A percentile compares a stretch with the other conserved stretches of the same genome.
These are phyloP conservation scores for Macrophomina pseudophaseolina DNA, from an alignment of 2,329 filamentous ascomycete species.

Conservation along the genomic window DNA sequence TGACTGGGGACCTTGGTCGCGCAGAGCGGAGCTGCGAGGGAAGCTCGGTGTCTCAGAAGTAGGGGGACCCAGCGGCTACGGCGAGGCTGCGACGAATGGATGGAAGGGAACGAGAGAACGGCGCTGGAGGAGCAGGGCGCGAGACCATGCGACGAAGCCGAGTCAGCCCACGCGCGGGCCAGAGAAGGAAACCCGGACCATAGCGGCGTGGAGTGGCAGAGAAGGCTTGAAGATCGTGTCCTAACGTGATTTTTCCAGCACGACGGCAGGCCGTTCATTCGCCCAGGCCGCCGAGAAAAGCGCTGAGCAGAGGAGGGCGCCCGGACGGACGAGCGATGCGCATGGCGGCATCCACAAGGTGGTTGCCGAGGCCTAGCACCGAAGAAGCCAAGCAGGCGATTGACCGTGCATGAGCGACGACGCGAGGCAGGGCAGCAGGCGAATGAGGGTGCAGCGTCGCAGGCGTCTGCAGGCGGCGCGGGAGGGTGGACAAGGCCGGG, in stretches of 20 bases:
- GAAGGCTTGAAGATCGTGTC: constrained; percentile 5
- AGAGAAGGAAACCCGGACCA: not conserved
- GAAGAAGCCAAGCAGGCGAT: constrained; percentile 16
- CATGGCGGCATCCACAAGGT: constrained; percentile 5
- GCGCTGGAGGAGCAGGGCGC: constrained; percentile 11
- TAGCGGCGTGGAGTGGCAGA: constrained; percentile 7
- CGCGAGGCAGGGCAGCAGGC: constrained; percentile 13
- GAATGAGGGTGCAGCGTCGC: constrained; percentile 16
- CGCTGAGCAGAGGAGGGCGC: constrained; percentile 17
- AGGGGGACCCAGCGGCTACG: constrained; percentile 5
- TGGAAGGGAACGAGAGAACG: not conserved
- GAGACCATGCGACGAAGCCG: constrained; percentile 8
- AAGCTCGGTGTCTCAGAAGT: constrained; percentile 11
- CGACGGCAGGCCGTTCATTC: constrained; percentile 18
- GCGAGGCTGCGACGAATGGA: constrained; percentile 9
- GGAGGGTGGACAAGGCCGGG: constrained; percentile 22
- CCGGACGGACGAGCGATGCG: constrained; percentile 22
- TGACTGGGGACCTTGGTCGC: constrained; percentile 10
- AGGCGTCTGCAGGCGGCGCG: constrained; percentile 2
- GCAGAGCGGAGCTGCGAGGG: constrained; percentile 11
- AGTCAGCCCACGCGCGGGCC: constrained; percentile 18
- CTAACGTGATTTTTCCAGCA: constrained; percentile 21
- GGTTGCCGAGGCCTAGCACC: constrained; percentile 8
- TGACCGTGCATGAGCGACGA: constrained; percentile 25
- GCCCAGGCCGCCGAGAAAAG: constrained; percentile 12